Conservation (phyloP, 2,329 filamentous ascomycete species). For the Ceratocystis lukuohia region DNA sequence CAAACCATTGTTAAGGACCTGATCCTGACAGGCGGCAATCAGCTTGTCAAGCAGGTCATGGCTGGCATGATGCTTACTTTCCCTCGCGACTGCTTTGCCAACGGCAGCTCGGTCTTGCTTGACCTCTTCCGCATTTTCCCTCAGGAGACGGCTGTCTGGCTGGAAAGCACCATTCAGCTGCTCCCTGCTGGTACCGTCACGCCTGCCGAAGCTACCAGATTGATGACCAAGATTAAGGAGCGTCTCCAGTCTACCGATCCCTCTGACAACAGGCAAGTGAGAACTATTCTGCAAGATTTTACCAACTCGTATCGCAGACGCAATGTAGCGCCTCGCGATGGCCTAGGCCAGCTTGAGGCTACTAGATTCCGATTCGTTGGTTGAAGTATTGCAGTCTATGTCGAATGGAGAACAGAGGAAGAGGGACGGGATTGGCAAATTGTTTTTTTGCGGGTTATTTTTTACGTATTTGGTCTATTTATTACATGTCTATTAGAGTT, state of each 20-base stretch:
- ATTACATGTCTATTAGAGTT: conserved; percentile 12
- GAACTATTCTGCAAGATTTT: conserved; percentile 83
- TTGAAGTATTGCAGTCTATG: conserved; percentile 19
- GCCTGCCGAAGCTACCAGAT: conserved; percentile 62
- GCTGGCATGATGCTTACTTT: conserved; percentile 99
- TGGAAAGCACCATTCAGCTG: conserved; percentile 69
- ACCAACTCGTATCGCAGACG: conserved; percentile 86
- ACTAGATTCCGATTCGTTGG: conserved; percentile 68
- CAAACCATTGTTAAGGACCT: conserved; percentile 60
- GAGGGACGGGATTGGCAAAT: background rate
- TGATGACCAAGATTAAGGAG: conserved; percentile 70
- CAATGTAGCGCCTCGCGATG: conserved; percentile 90
- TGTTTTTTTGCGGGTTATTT: conserved; percentile 18
- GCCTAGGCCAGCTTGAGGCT: conserved; percentile 74
- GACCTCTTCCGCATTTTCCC: conserved; percentile 80
- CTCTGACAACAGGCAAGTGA: conserved; percentile 57
- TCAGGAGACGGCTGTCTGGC: conserved; percentile 64
- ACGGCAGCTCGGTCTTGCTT: conserved; percentile 84
- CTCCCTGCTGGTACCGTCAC: conserved; percentile 72
- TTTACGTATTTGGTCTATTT: conserved; percentile 8
- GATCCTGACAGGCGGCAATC: conserved; percentile 55
- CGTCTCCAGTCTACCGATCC: conserved; percentile 53
- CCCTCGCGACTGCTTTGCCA: conserved; percentile 86
- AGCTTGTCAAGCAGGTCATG: conserved; percentile 75
- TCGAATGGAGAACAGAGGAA: background rate